phyloP scores from a whole-genome alignment of 1,284 basidiomycete genomes.

The Tylopilus sp. region DNA sequence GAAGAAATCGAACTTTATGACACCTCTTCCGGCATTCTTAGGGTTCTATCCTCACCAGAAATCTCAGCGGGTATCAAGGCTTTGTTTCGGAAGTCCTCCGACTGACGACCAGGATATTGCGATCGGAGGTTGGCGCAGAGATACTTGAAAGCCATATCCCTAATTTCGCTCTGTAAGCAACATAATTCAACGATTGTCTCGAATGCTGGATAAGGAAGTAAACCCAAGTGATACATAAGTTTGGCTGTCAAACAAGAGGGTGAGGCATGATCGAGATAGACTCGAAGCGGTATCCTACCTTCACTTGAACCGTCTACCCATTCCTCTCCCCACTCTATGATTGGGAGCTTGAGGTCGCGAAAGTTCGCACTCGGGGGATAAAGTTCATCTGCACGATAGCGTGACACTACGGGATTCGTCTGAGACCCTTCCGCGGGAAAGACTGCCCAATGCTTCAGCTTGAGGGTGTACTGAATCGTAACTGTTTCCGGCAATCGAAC shows the following conservation, averaged over 20 bases:
- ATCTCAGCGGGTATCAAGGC: constrained; percentile 20
- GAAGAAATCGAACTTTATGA: not conserved
- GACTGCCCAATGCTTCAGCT: constrained; percentile 53
- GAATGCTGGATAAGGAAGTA: constrained; percentile 52
- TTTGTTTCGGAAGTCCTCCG: constrained; percentile 60
- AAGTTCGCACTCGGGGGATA: constrained; percentile 88
- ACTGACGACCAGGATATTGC: constrained; percentile 73
- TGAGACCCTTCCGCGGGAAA: constrained; percentile 22
- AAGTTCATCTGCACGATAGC: constrained; percentile 74
- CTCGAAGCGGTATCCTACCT: too few species aligned
- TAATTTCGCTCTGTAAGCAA: constrained; percentile 54
- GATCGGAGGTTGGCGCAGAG: constrained; percentile 74
- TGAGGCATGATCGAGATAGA: not conserved
- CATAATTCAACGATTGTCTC: constrained; percentile 75
- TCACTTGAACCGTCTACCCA: constrained; percentile 34
- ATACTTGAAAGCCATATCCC: constrained; percentile 76
- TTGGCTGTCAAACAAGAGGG: not conserved
- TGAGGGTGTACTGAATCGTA: constrained; percentile 71
- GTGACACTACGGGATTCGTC: constrained; percentile 33
- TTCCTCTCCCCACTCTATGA: constrained; percentile 79
- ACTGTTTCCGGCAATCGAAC: constrained; percentile 82
- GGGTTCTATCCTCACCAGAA: too few species aligned
- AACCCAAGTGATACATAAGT: constrained; percentile 10
- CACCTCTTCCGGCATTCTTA: constrained; percentile 74
- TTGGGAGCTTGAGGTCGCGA: constrained; percentile 77